Evolutionary conservation across 768 basidiomycete species (phyloP).

Genomic region (Megacollybia marginata): DNA sequence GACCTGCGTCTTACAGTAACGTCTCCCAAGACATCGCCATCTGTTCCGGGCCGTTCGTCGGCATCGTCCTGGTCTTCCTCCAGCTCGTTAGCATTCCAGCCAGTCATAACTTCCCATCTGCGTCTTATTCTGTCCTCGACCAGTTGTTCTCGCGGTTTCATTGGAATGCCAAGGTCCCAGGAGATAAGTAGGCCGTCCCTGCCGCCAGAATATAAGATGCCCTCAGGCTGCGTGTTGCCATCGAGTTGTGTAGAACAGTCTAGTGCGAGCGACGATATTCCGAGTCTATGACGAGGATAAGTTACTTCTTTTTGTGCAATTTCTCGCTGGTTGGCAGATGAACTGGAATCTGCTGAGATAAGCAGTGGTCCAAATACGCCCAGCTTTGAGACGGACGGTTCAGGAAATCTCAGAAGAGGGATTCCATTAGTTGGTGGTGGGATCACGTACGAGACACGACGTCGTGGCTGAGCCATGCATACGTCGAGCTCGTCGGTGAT

Average conservation of each 20-base stretch:
- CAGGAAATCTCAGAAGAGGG: conserved; percentile 65
- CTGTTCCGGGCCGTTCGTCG: conserved; percentile 49
- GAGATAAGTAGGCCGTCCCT: conserved; percentile 83
- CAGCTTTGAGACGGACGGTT: conserved; percentile 50
- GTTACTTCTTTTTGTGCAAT: conserved; percentile 18
- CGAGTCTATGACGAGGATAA: conserved; percentile 81
- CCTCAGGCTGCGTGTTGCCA: conserved; percentile 64
- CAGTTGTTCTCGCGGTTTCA: conserved; percentile 37
- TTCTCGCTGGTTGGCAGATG: conserved; percentile 16
- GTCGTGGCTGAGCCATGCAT: conserved; percentile 38
- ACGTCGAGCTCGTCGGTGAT: too few species aligned
- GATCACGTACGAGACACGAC: conserved; percentile 84
- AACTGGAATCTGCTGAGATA: conserved; percentile 23
- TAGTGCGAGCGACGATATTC: conserved; percentile 80
- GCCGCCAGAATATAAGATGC: conserved; percentile 83
- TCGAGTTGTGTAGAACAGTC: conserved; percentile 74
- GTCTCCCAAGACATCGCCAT: conserved; percentile 74
- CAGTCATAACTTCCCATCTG: conserved; percentile 78
- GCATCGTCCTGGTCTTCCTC: conserved; percentile 62
- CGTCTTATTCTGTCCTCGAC: conserved; percentile 20
- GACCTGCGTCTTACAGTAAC: conserved; percentile 37
- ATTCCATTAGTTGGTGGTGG: conserved; percentile 60
- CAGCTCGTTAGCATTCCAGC: conserved; percentile 67
- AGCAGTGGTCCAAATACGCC: conserved; percentile 70
- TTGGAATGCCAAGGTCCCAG: conserved; percentile 75